Conservation (phyloP, 805 yeast genomes). For the Hanseniaspora vineae region DNA sequence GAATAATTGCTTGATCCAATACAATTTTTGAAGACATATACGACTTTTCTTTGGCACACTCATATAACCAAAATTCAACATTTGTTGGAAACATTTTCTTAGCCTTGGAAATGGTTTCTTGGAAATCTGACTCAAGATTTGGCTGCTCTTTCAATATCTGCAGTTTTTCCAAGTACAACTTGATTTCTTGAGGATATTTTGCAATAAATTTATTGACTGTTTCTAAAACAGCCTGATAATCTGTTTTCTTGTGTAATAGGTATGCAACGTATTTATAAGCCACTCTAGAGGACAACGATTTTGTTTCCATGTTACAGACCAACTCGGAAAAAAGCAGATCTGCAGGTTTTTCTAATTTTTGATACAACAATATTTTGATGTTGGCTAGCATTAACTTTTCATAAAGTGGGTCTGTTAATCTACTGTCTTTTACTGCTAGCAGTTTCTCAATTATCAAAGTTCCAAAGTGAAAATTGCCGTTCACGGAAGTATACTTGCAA, state of each 20-base stretch:
- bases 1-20: conserved; percentile 25
- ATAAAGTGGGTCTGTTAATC: background rate
- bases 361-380: background rate
- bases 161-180: background rate
- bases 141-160: background rate
- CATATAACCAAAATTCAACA: background rate
- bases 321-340: background rate
- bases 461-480: background rate
- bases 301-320: background rate
- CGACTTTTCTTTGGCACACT: background rate
- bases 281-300: background rate
- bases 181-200: background rate
- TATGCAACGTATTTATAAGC: background rate
- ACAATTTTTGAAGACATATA: background rate
- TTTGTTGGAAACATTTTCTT: background rate
- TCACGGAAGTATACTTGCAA: background rate
- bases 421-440: background rate
- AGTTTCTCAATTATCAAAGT: background rate
- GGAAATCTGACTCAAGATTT: background rate
- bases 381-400: background rate
- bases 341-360: background rate
- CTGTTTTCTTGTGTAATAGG: background rate
- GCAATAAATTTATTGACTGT: background rate
- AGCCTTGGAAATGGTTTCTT: background rate
- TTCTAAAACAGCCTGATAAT: background rate